Evolutionary conservation across 805 yeast genomes (phyloP), one percentile per base, ranked within the genome.

Genomic region (Kuraishia borneana): DNA sequence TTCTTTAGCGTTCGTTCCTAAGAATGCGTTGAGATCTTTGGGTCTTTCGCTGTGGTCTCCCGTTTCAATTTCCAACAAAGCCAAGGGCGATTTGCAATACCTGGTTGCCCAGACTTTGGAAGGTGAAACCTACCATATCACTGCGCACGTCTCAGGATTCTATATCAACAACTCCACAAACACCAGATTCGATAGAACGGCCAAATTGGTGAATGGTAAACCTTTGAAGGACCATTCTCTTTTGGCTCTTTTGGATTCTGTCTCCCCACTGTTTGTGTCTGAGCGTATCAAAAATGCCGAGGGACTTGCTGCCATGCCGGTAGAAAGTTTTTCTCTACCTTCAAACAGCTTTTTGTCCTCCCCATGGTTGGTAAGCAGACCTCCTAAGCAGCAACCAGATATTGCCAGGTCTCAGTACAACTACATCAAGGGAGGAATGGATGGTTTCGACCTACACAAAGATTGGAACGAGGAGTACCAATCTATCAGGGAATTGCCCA

Each of bases 401-500:
- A 47, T 69, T 32, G 70, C 76, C 18, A 65, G 78, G 42, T 54
- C 76, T 22, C 92, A 82, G 58, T 59, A 66, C 34, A 70, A 56
- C 41, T 61, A 62, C 33, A 58, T 76, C 30, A 46, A 56, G 29
- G 69, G 71, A 42, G 83, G 83, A 26, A 63, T 68, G 18, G 81
- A 74, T 42, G 81, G 77, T 28, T 67, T 70, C 20, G 77, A 70
- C 33, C 51, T 59, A 16, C 56, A 60, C 28, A 78, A 78, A 47
- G 95, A 89, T 47, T 88, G 94, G 83, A 87, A 87, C 53, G 95
- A 82, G 43, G 96, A 92, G 46, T 76, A 76, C 49, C 97, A 92
- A 61, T 67, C 84, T 3, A 67, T 84, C 32, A 72, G 75, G 41
- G 96, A 87, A 43, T 65, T 85, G 40, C 75, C 85, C 21, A 61